Percentiles rank a stretch among this genome's conserved stretches.
phyloP scores from a whole-genome alignment of 257 asterid species.

The Pogostemon cablin region DNA sequence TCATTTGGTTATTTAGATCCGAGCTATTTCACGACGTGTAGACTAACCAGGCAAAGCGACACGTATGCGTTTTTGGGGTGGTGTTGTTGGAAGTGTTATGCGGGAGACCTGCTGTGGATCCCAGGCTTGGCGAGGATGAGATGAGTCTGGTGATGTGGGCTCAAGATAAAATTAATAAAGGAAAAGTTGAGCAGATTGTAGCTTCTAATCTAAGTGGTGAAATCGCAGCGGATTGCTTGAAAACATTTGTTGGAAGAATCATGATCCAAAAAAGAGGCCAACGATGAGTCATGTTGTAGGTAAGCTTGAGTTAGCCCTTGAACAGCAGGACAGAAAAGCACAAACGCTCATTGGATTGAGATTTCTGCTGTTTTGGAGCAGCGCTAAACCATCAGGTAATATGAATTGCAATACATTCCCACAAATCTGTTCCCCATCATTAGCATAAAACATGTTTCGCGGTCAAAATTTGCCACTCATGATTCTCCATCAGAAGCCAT shows the following conservation, averaged over 20 bases:
- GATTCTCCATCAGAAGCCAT: too few species aligned
- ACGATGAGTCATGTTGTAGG: conserved; percentile 21
- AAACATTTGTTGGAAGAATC: conserved; percentile 11
- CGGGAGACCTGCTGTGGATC: conserved; percentile 4
- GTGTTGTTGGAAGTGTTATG: conserved; percentile 19
- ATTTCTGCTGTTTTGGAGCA: conserved; percentile 3
- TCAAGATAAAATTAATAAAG: background rate
- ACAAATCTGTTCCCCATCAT: too few species aligned
- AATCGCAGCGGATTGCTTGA: background rate
- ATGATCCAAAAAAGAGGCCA: conserved; percentile 14
- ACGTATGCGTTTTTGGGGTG: conserved; percentile 21
- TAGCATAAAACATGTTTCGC: too few species aligned
- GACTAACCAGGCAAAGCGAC: conserved; percentile 19
- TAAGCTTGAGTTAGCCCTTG: conserved; percentile 17
- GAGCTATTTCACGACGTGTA: background rate
- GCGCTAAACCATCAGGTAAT: background rate
- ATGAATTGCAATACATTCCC: background rate
- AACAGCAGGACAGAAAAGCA: background rate
- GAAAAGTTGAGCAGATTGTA: background rate
- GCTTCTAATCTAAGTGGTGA: conserved; percentile 23
- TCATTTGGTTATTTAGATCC: conserved; percentile 17
- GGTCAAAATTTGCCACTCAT: background rate
- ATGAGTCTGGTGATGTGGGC: conserved; percentile 4
- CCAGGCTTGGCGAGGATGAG: background rate
- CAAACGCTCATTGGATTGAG: background rate